phyloP scores from a whole-genome alignment of 192 early-diverging fungal genomes.

The Podila clonocystis region DNA sequence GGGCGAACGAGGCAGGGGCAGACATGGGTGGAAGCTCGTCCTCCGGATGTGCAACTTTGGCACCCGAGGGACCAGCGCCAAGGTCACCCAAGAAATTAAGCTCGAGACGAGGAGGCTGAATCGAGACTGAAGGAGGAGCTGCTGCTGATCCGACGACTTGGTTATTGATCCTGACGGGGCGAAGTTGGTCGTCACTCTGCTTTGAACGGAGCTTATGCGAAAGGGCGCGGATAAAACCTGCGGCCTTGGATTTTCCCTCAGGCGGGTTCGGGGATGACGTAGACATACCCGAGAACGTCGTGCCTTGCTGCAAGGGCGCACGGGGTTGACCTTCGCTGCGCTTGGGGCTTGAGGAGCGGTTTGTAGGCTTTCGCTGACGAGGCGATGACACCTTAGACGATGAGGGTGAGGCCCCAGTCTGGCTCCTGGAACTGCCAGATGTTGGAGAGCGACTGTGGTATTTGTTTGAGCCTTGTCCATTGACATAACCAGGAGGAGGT shows the following conservation, averaged over 20 bases:
- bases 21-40: slow-evolving; percentile 15
- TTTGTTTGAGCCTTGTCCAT: slow-evolving; percentile 2
- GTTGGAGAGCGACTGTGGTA: slow-evolving; percentile 25
- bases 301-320: slow-evolving; percentile 16
- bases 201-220: slow-evolving; percentile 48
- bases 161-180: slow-evolving; percentile 40
- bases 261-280: background rate
- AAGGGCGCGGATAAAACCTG: slow-evolving; percentile 44
- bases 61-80: background rate
- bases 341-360: slow-evolving; percentile 33
- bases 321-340: background rate
- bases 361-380: slow-evolving; percentile 17
- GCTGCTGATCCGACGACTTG: slow-evolving; percentile 23
- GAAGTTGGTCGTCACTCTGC: slow-evolving; percentile 44
- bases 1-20: slow-evolving; percentile 16
- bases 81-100: slow-evolving; percentile 43
- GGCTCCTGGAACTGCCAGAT: slow-evolving; percentile 8
- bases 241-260: slow-evolving; percentile 45
- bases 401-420: slow-evolving; percentile 30
- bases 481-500: slow-evolving; percentile 25
- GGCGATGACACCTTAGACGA: slow-evolving; percentile 30
- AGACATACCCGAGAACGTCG: slow-evolving; percentile 5
- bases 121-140: slow-evolving; percentile 23
- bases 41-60: background rate
- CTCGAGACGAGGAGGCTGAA: slow-evolving; percentile 45